Percentiles rank a stretch among this genome's conserved stretches.
Evolutionary conservation across 805 yeast genomes (phyloP).

Genomic region (Clavispora santaluciae): DNA sequence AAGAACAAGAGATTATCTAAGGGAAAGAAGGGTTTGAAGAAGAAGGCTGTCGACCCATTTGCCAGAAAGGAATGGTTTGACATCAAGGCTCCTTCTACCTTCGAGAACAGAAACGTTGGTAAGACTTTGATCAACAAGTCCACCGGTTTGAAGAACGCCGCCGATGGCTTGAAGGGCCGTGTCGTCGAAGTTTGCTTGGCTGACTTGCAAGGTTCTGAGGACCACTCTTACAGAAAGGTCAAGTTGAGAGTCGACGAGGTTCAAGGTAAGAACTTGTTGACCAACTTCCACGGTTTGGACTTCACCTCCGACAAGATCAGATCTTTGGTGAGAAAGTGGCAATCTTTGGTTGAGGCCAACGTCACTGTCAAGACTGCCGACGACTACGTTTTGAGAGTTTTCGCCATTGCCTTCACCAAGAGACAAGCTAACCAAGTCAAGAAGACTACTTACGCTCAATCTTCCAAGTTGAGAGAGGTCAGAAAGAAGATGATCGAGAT

Average conservation of each 20-base stretch:
- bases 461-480: conserved; percentile 94
- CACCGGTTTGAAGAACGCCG: conserved; percentile 96
- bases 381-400: conserved; percentile 93
- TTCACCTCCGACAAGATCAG: conserved; percentile 97
- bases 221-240: conserved; percentile 96
- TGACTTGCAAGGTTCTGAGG: conserved; percentile 98
- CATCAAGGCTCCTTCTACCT: conserved; percentile 97
- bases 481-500: conserved; percentile 96
- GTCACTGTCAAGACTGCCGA: conserved; percentile 97
- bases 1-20: conserved; percentile 84
- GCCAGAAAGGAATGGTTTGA: conserved; percentile 98
- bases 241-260: conserved; percentile 98
- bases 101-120: conserved; percentile 98
- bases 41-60: conserved; percentile 99
- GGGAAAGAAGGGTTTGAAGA: conserved; percentile 97
- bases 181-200: conserved; percentile 93
- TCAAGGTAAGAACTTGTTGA: conserved; percentile 96
- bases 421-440: conserved; percentile 95
- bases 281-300: conserved; percentile 99
- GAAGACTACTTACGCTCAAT: conserved; percentile 97
- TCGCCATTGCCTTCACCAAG: conserved; percentile 98
- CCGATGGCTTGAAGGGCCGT: conserved; percentile 97
- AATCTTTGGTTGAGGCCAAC: conserved; percentile 95
- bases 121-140: conserved; percentile 98
- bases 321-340: conserved; percentile 99